Percentiles rank a stretch among this genome's conserved stretches.
These are phyloP conservation scores for Leccinum pallidistipes DNA, from an alignment of 1,284 basidiomycete genomes.

Conservation along the genomic window DNA sequence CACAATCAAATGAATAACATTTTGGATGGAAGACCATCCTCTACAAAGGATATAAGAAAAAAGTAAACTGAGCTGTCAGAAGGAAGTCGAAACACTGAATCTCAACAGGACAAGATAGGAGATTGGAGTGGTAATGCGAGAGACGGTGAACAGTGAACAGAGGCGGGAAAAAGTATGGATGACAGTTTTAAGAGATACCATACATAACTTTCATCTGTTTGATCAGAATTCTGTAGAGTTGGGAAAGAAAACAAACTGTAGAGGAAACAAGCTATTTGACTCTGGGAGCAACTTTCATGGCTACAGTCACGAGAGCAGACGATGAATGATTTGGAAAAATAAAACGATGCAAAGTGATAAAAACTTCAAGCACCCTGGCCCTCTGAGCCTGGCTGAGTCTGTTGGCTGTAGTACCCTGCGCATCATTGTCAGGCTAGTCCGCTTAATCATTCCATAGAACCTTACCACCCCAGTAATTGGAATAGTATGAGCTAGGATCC, in stretches of 20 bases:
- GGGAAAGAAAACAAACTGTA: constrained; percentile 20
- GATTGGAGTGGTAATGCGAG: constrained; percentile 21
- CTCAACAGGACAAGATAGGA: constrained; percentile 21
- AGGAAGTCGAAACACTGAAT: constrained; percentile 22
- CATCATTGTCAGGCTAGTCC: constrained; percentile 16
- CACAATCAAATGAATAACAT: constrained; percentile 25
- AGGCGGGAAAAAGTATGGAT: constrained; percentile 29
- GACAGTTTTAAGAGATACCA: constrained; percentile 36
- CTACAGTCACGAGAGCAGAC: constrained; percentile 36
- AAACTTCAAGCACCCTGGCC: constrained; percentile 57
- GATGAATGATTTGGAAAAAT: constrained; percentile 28
- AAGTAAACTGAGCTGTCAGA: constrained; percentile 22
- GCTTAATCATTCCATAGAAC: neutral
- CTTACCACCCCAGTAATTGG: constrained; percentile 82
- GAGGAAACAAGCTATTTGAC: constrained; percentile 24
- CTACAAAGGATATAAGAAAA: constrained; percentile 33
- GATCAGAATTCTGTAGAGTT: constrained; percentile 26
- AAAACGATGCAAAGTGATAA: constrained; percentile 30
- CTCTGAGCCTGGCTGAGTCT: constrained; percentile 61
- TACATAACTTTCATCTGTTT: constrained; percentile 34
- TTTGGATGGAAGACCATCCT: constrained; percentile 32
- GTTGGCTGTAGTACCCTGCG: constrained; percentile 77
- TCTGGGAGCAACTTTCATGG: constrained; percentile 28
- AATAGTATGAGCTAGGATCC: constrained; percentile 76
- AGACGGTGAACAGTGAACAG: constrained; percentile 23